Base-by-base conservation (phyloP, 805 yeast genomes). In the Ogataea allantospora region DNA sequence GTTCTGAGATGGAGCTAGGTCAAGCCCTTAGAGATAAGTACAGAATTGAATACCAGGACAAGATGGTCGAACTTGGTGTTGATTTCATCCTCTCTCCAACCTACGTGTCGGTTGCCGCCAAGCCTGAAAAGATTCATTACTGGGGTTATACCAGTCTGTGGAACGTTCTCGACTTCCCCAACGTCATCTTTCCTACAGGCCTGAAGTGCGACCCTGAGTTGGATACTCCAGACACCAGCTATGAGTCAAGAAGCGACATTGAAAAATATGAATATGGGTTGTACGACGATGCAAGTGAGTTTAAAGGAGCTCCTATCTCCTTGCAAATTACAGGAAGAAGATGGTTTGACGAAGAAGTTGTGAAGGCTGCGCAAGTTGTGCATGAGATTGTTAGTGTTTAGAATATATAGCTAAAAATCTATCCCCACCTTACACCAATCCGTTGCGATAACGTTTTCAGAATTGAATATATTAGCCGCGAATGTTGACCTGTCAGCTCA, bases 101-200 rank as follows among this genome's bases (percentile, higher is more conserved):
- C 5, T 78, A 79, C 57, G 73, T 70, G 37, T 78, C 78, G 36
- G 83, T 79, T 30, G 86, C 89, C 11, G 81, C 86, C 31, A 67
- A 69, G 40, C 80, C 81, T 6, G 77, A 73, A 36, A 69, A 68
- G 15, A 65, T 78, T 9, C 71, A 73, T 51, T 80, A 80, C 60
- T 83, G 88, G 87, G 81, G 87, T 2, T 83, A 83, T 67, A 80
- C 88, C 7, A 65, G 83, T 2, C 65, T 80, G 48, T 83, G 78
- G 78, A 83, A 83, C 60, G 54, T 81, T 39, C 59, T 81, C 43
- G 91, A 83, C 56, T 69, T 73, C 51, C 87, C 89, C 13, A 73
- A 75, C 27, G 73, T 77, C 35, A 67, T 71, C 0, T 67, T 78
- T 62, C 85, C 81, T 42, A 70, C 83, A 2, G 75, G 83, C 4